A percentile compares a stretch with the other conserved stretches of the same genome.
phyloP scores from a whole-genome alignment of 768 basidiomycete genomes.

The Lactifluus rugatus region DNA sequence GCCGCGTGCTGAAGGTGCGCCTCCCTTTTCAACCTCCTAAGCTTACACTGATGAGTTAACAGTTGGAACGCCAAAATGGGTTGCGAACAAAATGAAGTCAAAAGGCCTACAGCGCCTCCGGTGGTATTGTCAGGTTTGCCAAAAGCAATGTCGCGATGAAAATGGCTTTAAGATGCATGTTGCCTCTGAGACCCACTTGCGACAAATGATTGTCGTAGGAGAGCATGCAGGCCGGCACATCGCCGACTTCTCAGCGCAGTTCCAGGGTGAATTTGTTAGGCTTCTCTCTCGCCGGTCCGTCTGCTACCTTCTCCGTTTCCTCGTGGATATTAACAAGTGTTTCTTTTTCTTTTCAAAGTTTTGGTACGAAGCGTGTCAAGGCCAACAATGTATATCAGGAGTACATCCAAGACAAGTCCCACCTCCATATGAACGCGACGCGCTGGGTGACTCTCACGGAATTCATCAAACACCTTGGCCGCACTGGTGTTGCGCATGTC shows the following conservation, averaged over 20 bases:
- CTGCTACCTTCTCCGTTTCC: conserved; percentile 7
- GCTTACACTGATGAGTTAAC: neutral
- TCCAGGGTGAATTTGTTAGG: conserved; percentile 87
- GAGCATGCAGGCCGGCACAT: conserved; percentile 91
- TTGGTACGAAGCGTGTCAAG: conserved; percentile 89
- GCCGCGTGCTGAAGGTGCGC: conserved; percentile 19
- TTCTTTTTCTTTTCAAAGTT: conserved; percentile 34
- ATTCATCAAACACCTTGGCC: conserved; percentile 83
- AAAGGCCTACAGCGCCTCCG: conserved; percentile 92
- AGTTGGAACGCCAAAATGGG: conserved; percentile 84
- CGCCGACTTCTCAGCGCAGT: conserved; percentile 75
- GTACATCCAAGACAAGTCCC: conserved; percentile 87
- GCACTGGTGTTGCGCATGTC: conserved; percentile 77
- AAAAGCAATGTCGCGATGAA: conserved; percentile 98
- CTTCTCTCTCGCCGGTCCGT: conserved; percentile 74
- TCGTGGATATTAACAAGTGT: neutral
- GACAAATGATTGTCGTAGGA: conserved; percentile 96
- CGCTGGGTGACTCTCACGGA: conserved; percentile 98
- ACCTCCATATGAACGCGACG: conserved; percentile 97
- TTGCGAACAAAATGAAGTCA: conserved; percentile 96
- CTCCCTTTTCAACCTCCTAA: neutral
- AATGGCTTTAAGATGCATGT: conserved; percentile 98
- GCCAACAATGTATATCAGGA: conserved; percentile 97
- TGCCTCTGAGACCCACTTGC: conserved; percentile 78
- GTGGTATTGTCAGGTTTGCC: conserved; percentile 99